Conservation (phyloP, 83 land plant species). For the Thuja plicata region DNA sequence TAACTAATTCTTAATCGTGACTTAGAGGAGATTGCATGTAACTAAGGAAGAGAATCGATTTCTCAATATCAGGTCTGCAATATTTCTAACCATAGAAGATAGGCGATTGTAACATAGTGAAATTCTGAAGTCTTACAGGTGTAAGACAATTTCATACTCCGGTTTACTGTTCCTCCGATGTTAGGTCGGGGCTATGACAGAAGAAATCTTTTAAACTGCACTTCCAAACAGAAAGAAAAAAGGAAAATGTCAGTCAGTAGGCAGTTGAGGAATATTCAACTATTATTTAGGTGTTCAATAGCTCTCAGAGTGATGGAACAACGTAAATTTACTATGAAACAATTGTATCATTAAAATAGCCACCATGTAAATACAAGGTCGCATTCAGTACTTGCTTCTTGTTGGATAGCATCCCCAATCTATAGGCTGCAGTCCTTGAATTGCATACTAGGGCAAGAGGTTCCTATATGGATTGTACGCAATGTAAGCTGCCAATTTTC, state of each 20-base stretch:
- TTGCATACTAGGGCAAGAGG: slow-evolving; percentile 73
- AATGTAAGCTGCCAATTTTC: slow-evolving; percentile 31
- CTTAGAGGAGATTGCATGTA: too few relatives aligned
- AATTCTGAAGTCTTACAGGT: too few relatives aligned
- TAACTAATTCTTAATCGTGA: too few relatives aligned
- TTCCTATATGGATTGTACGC: slow-evolving; percentile 52
- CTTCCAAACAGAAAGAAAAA: neutral
- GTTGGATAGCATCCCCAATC: slow-evolving; percentile 48
- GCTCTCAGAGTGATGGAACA: neutral
- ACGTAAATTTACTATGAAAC: slow-evolving; percentile 28
- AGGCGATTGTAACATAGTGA: too few relatives aligned
- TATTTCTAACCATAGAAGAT: too few relatives aligned
- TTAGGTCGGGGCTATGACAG: too few relatives aligned
- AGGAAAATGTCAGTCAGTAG: neutral
- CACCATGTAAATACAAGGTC: slow-evolving; percentile 63
- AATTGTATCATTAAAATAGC: slow-evolving; percentile 58
- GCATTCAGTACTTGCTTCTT: slow-evolving; percentile 59
- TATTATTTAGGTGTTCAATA: neutral
- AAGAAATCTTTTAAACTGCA: slow-evolving; percentile 55
- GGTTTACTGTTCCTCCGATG: too few relatives aligned
- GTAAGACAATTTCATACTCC: too few relatives aligned
- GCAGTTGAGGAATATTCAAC: neutral
- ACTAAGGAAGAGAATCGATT: too few relatives aligned
- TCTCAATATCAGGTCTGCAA: too few relatives aligned
- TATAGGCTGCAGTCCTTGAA: slow-evolving; percentile 55